Evolutionary conservation across 164 flowering plant genomes (phyloP).

Genomic region (Houttuynia cordata): DNA sequence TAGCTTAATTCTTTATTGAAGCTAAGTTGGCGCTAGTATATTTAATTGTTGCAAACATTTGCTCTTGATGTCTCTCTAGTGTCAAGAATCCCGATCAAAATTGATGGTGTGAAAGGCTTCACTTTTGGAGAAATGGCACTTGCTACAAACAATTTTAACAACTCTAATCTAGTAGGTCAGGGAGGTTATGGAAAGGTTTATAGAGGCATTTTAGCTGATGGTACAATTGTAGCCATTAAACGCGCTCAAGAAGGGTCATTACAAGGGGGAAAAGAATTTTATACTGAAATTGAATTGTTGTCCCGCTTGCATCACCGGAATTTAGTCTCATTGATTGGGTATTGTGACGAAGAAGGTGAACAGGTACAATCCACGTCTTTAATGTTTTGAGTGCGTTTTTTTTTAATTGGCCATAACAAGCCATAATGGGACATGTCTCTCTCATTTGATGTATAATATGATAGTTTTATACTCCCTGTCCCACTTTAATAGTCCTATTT

Average conservation of each 20-base stretch:
- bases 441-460: too few species aligned
- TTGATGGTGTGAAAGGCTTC: slow-evolving; percentile 60
- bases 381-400: too few species aligned
- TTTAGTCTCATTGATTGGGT: slow-evolving; percentile 61
- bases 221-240: slow-evolving; percentile 54
- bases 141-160: slow-evolving; percentile 46
- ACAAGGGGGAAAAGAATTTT: slow-evolving; percentile 65
- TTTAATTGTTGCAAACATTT: too few species aligned
- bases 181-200: slow-evolving; percentile 86
- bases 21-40: background rate
- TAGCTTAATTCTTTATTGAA: background rate
- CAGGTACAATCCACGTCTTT: slow-evolving; percentile 35
- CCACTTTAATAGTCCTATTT: too few species aligned
- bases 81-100: slow-evolving; percentile 32
- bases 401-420: too few species aligned
- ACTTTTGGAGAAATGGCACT: slow-evolving; percentile 39
- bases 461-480: too few species aligned
- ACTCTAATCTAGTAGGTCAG: slow-evolving; percentile 42
- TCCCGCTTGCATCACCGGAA: slow-evolving; percentile 75
- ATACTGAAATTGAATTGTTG: slow-evolving; percentile 61
- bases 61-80: slow-evolving; percentile 21
- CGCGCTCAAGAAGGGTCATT: slow-evolving; percentile 65
- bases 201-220: slow-evolving; percentile 42
- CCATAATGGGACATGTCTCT: too few species aligned
- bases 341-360: slow-evolving; percentile 62